Base-by-base conservation (phyloP, 2,329 filamentous ascomycete genomes). In the Talaromyces islandicus region DNA sequence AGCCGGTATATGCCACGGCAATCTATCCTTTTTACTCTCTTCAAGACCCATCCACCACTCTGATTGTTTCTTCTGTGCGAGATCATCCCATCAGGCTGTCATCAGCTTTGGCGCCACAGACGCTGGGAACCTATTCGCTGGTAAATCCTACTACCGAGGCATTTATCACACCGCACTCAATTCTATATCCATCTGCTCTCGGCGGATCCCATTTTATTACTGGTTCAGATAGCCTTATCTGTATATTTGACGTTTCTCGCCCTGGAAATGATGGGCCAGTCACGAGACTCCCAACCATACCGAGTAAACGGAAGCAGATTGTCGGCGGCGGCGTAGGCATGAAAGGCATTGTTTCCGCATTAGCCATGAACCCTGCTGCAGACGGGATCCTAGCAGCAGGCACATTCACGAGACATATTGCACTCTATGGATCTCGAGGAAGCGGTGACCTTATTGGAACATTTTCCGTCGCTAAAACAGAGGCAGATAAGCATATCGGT, bases 41-140 rank as follows among this genome's bases (percentile, higher is more conserved):
- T 12, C 75, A 78, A 51, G 77, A 85, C 58, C 69, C 78, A 2
- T 75, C 74, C 6, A 83, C 77, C 3, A 74, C 78, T 1, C 70
- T 83, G 4, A 73, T 85, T 10, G 76, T 88, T 1, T 75, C 80
- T 25, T 82, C 82, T 41, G 71, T 78, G 5, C 73, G 78, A 29
- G 80, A 85, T 62, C 79, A 82, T 53, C 85, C 85, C 4, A 81
- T 88, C 58, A 78, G 78, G 10, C 73, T 88, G 14, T 73, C 78
- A 60, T 87, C 85, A 54, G 81, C 81, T 2, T 70, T 87, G 19
- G 76, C 78, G 58, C 77, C 80, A 46, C 69, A 71, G 7, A 70
- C 73, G 1, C 66, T 83, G 30, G 80, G 80, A 4, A 79, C 75
- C 12, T 88, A 87, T 69, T 81, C 80, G 3, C 73, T 85, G 46